Conservation (phyloP, 2,329 filamentous ascomycete genomes). For the Aspergillus sp. region DNA sequence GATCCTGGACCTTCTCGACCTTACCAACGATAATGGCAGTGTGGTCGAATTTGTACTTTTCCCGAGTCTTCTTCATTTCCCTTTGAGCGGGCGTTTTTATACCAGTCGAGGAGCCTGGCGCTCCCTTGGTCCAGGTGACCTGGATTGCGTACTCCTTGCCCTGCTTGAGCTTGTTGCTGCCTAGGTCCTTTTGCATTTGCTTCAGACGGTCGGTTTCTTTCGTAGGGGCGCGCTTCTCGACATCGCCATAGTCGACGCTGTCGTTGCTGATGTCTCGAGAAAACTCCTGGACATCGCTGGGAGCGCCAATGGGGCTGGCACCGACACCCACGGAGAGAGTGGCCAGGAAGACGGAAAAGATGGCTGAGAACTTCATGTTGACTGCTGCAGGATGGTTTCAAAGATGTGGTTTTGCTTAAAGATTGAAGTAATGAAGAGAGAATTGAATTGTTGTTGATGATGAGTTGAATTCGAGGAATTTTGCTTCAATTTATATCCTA, state of each 20-base stretch:
- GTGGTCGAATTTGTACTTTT: not conserved
- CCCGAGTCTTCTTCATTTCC: not conserved
- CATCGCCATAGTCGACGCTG: not conserved
- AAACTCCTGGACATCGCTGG: not conserved
- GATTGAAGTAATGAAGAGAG: not conserved
- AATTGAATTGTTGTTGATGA: not conserved
- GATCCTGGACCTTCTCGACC: not conserved
- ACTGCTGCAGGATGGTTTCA: not conserved
- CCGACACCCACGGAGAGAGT: not conserved
- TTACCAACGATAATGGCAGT: not conserved
- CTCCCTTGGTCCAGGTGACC: not conserved
- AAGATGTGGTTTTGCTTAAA: not conserved
- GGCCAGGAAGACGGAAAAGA: not conserved
- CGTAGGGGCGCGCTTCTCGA: not conserved
- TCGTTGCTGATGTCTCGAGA: not conserved
- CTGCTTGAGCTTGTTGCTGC: not conserved
- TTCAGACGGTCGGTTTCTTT: not conserved
- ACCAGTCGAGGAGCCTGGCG: not conserved
- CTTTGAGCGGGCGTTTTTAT: not conserved
- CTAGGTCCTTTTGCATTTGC: not conserved
- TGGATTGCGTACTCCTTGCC: not conserved
- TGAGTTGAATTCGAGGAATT: not conserved
- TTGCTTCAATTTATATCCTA: not conserved
- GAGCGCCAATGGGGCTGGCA: not conserved
- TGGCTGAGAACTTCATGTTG: not conserved